phyloP scores from a whole-genome alignment of 306 rosid species.

The Trifolium repens region DNA sequence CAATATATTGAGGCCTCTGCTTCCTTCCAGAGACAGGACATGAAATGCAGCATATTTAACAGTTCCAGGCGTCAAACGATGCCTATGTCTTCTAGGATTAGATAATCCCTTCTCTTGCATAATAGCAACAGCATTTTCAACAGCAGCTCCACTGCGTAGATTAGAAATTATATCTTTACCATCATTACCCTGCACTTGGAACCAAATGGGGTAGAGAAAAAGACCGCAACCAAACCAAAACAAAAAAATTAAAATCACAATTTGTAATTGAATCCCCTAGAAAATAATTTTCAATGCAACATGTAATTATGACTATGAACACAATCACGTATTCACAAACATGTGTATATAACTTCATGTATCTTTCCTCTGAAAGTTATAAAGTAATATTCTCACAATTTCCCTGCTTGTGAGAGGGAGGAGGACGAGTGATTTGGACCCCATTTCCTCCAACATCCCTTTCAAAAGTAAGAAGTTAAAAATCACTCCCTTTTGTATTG shows the following conservation, averaged over 20 bases:
- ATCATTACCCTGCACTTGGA: constrained; percentile 63
- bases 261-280: constrained; percentile 4
- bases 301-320: constrained; percentile 7
- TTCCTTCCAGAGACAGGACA: constrained; percentile 84
- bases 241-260: constrained; percentile 19
- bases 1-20: constrained; percentile 68
- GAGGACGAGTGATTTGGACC: background rate
- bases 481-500: background rate
- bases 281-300: constrained; percentile 4
- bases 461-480: constrained; percentile 3
- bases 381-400: constrained; percentile 14
- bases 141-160: constrained; percentile 79
- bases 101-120: constrained; percentile 76
- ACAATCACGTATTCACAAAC: background rate
- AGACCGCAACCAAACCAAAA: constrained; percentile 21
- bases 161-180: constrained; percentile 61
- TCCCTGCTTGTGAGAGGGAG: constrained; percentile 6
- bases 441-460: background rate
- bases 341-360: constrained; percentile 15
- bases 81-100: constrained; percentile 67
- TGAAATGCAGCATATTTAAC: constrained; percentile 90
- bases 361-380: constrained; percentile 20
- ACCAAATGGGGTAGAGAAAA: constrained; percentile 26
- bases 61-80: constrained; percentile 81
- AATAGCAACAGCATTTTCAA: constrained; percentile 67